Evolutionary conservation across 2,329 filamentous ascomycete species (phyloP), one percentile per base, ranked within the genome.

Genomic region (Talaromyces sp.): DNA sequence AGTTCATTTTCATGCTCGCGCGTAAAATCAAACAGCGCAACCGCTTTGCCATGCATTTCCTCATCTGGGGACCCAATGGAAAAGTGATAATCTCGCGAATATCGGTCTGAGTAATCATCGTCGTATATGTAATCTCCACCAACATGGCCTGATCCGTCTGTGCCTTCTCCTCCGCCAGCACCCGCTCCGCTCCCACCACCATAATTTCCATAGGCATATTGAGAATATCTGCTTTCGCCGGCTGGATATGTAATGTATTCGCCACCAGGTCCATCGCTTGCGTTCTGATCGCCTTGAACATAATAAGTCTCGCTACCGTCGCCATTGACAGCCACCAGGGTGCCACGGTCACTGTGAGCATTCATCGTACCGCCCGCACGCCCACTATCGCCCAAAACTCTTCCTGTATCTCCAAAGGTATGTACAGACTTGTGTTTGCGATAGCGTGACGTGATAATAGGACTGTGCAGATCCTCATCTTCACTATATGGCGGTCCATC

Each of bases 1-100:
- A 99, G 78, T 73, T 99, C 94, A 70, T 97, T 99, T 71, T 97
- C 91, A 71, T 97, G 97, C 73, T 97, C 93, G 33, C 92, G 84
- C 65, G 87, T 87, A 75, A 99, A 99, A 70, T 97, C 92, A 70
- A 96, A 99, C 21, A 99, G 80, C 6, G 94, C 94, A 28, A 99
- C 90, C 10, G 91, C 92, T 71, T 96, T 96, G 51, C 94, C 94
- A 69, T 97, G 92, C 84, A 97, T 97, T 73, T 97, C 91, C 75
- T 97, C 93, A 71, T 97, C 94, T 5, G 92, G 91, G 13, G 90
- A 95, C 15, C 90, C 93, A 65, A 96, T 96, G 17, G 91, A 95
- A 72, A 97, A 96, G 66, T 95, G 89, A 71, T 96, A 97, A 73
- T 96, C 90, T 64, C 89, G 85, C 46, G 91, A 95, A 73, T 92